Base-by-base conservation (phyloP, 352 stramenopile species). In the Phytophthora ohioensis region DNA sequence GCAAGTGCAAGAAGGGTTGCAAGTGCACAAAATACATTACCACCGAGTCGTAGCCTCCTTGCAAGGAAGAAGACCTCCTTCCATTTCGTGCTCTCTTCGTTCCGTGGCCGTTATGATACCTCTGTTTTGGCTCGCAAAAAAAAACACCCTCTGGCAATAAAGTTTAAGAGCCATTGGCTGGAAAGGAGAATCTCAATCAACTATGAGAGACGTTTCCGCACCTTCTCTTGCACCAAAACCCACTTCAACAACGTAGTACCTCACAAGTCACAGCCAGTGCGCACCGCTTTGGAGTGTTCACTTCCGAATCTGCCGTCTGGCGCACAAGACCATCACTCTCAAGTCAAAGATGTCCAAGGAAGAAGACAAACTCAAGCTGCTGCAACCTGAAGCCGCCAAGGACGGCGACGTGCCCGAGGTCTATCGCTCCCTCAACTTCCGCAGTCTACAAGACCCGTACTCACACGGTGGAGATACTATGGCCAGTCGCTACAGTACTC, bases 361-460 rank as follows among this genome's bases (percentile, higher is more conserved):
- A 6, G 73, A 90, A 17, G 54, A 79, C 57, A 76, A 88, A 47
- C 65, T 90, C 11, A 71, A 97, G 64, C 67, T 87, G n/a, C 54
- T 87, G 32, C 69, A 71, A 34, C 49, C 60, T 0, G 76, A 86
- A 13, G 79, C 78, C 21, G 47, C 21, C 21, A 60, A 72, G 2
- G 15, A 15, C 5, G 55, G 57, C 8, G 75, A 82, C 34, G 78
- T 93, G 47, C 85, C 85, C 5, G 60, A 79, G 9, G 82, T 90
- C 32, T 93, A 92, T 70, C 76, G 76, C 3, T 91, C 83, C 55
- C 59, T 78, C 13, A 78, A 94, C 75, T 92, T 92, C 64, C 76
- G 78, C 58, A 89, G 77, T 61, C 79, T 92, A 34, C 87, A 94
- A 60, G 84, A 92, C 69, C 74, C 82, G 57, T 93, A 94, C 72